A percentile compares a stretch with the other conserved stretches of the same genome.
These are phyloP conservation scores for Vitis rupestris DNA, from an alignment of 164 flowering plant species.

Conservation along the genomic window DNA sequence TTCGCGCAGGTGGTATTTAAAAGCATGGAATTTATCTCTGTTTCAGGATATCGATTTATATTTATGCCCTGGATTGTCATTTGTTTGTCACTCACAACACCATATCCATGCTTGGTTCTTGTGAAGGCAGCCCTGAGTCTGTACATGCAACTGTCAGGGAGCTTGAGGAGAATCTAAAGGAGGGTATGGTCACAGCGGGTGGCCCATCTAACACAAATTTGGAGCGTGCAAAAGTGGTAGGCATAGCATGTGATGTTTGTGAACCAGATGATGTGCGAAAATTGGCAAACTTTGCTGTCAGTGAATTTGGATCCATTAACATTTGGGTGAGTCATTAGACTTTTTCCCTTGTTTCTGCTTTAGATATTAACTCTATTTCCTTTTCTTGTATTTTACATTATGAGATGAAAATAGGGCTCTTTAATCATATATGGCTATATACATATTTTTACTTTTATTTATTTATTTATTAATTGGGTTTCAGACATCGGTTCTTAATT, in stretches of 20 bases:
- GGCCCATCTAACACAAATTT: constrained; percentile 36
- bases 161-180: constrained; percentile 71
- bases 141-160: constrained; percentile 69
- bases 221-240: constrained; percentile 68
- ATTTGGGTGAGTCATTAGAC: constrained; percentile 69
- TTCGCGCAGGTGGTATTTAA: constrained; percentile 74
- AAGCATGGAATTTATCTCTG: neutral
- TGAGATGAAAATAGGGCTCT: too few relatives aligned
- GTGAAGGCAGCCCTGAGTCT: constrained; percentile 71
- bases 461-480: too few relatives aligned
- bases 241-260: constrained; percentile 90
- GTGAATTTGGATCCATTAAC: constrained; percentile 78
- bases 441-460: too few relatives aligned
- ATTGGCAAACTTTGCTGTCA: constrained; percentile 72
- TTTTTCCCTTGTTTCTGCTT: neutral
- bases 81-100: constrained; percentile 9
- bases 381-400: neutral
- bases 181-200: constrained; percentile 39
- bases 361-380: neutral
- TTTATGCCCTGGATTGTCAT: constrained; percentile 1
- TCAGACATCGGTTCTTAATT: too few relatives aligned
- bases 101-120: constrained; percentile 15
- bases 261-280: constrained; percentile 69
- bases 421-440: too few relatives aligned
- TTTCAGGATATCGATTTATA: neutral